Conservation (phyloP, 768 basidiomycete genomes). For the Tricholoma matsutake region DNA sequence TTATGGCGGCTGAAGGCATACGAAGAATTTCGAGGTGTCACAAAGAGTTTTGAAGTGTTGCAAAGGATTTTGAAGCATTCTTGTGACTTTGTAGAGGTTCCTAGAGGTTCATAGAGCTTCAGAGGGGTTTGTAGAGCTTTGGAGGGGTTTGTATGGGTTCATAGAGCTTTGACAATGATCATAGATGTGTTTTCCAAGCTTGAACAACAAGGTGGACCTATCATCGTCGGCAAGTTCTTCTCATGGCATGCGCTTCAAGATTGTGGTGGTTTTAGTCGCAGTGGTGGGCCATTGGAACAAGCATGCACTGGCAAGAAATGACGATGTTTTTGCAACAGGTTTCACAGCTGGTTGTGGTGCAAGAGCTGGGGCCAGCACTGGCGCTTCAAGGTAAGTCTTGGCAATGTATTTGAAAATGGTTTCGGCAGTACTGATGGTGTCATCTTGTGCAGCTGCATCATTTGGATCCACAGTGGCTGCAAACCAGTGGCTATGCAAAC, state of each 20-base stretch:
- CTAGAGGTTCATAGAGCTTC: no score
- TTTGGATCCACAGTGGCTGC: not conserved
- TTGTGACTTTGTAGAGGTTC: no score
- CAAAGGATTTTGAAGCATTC: no score
- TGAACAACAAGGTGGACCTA: no score
- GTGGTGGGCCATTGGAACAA: not conserved
- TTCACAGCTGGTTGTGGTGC: not conserved
- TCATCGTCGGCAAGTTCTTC: not conserved
- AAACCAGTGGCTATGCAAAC: conserved; percentile 9
- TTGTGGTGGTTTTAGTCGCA: not conserved
- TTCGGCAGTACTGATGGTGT: not conserved
- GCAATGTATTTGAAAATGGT: not conserved
- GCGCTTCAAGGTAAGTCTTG: not conserved
- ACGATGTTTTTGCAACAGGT: not conserved
- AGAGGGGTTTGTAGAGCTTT: no score
- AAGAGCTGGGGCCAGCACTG: not conserved
- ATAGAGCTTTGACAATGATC: no score
- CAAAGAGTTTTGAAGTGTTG: no score
- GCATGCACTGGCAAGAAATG: not conserved
- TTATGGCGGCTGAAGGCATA: no score
- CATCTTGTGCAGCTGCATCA: not conserved
- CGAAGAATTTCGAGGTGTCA: no score
- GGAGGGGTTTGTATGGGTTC: no score
- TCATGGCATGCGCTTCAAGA: not conserved
- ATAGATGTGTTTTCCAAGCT: no score